These are phyloP conservation scores for Ceratocystis colombiana DNA, from an alignment of 2,329 filamentous ascomycete species.

Conservation along the genomic window DNA sequence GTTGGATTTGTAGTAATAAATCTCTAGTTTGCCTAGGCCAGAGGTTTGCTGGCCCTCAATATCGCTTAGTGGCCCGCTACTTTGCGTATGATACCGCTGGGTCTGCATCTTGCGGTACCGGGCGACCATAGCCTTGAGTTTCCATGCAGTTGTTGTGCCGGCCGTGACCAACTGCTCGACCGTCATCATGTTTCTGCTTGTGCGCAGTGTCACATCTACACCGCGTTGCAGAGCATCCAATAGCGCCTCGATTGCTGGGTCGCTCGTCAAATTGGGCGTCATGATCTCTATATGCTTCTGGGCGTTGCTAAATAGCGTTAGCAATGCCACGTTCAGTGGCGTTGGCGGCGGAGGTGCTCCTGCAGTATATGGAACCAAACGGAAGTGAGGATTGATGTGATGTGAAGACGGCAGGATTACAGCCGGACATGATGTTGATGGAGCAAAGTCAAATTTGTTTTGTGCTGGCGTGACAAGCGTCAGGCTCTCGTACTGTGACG, in stretches of 20 bases:
- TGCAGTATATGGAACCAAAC: conserved; percentile 46
- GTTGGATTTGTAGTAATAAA: conserved; percentile 48
- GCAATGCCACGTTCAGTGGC: conserved; percentile 56
- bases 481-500: conserved; percentile 22
- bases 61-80: conserved; percentile 24
- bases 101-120: conserved; percentile 38
- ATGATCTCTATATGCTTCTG: conserved; percentile 54
- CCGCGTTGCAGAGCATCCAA: conserved; percentile 53
- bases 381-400: conserved; percentile 56
- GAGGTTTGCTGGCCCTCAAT: conserved; percentile 35
- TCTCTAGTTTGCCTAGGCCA: conserved; percentile 43
- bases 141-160: conserved; percentile 60
- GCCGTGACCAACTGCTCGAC: conserved; percentile 73
- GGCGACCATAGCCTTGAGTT: conserved; percentile 49
- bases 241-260: conserved; percentile 52
- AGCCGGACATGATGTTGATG: conserved; percentile 54
- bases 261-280: conserved; percentile 67
- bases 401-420: conserved; percentile 66
- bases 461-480: conserved; percentile 19
- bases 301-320: conserved; percentile 51
- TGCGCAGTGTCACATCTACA: conserved; percentile 57
- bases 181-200: conserved; percentile 60
- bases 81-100: conserved; percentile 14
- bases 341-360: conserved; percentile 47
- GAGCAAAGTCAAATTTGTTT: conserved; percentile 55